phyloP scores from a whole-genome alignment of 345 rosid genomes.

The Rhodomyrtus tomentosa region DNA sequence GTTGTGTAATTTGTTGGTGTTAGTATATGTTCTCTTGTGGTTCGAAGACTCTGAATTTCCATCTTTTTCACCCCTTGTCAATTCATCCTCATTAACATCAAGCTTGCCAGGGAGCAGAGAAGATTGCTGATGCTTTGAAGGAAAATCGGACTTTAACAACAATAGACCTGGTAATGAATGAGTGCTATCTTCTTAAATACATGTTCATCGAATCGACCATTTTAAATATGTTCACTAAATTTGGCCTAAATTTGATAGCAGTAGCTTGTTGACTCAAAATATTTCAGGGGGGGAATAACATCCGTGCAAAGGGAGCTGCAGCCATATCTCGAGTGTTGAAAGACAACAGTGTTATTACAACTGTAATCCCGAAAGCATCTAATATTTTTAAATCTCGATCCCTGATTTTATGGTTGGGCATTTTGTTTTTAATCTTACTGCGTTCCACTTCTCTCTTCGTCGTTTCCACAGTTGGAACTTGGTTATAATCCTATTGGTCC shows the following conservation, averaged over 20 bases:
- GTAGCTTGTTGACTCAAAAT: neutral
- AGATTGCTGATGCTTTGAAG: slow-evolving; percentile 80
- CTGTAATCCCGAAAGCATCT: slow-evolving; percentile 33
- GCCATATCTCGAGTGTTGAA: slow-evolving; percentile 68
- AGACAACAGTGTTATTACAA: slow-evolving; percentile 61
- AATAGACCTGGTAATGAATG: slow-evolving; percentile 64
- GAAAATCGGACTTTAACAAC: slow-evolving; percentile 61
- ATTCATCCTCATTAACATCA: neutral
- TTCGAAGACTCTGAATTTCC: neutral
- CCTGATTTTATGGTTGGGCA: neutral
- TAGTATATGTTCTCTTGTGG: neutral
- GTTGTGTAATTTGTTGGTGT: neutral
- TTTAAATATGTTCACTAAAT: neutral
- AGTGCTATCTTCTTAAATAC: neutral
- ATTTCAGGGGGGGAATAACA: slow-evolving; percentile 87
- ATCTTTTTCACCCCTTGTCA: neutral
- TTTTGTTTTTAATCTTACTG: neutral
- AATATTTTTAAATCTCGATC: neutral
- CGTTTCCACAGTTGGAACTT: slow-evolving; percentile 55
- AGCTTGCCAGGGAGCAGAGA: slow-evolving; percentile 69
- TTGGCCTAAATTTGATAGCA: neutral
- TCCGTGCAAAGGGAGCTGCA: slow-evolving; percentile 59
- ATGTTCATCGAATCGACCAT: neutral
- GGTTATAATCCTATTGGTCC: slow-evolving; percentile 94
- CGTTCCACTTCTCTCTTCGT: neutral